A percentile compares a stretch with the other conserved stretches of the same genome.
phyloP scores from a whole-genome alignment of 306 rosid genomes.

The Trifolium repens region DNA sequence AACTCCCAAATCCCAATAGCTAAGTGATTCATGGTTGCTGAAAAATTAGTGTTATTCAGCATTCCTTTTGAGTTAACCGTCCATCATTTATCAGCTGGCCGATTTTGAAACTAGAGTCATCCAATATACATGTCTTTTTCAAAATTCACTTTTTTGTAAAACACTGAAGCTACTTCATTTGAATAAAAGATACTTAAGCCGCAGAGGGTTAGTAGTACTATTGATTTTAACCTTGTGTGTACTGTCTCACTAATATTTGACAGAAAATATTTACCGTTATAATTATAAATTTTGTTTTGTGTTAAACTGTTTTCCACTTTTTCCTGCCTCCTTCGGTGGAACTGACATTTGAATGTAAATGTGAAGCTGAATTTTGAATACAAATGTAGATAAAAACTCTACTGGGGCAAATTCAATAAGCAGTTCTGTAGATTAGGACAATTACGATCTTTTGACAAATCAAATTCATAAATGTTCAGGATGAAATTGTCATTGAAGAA shows the following conservation, averaged over 20 bases:
- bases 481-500: slow-evolving; percentile 71
- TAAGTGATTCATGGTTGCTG: background rate
- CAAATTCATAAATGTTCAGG: slow-evolving; percentile 56
- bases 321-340: background rate
- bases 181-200: background rate
- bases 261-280: background rate
- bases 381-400: background rate
- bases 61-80: slow-evolving; percentile 21
- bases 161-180: slow-evolving; percentile 7
- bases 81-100: slow-evolving; percentile 13
- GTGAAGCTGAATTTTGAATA: slow-evolving; percentile 13
- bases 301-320: slow-evolving; percentile 18
- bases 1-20: slow-evolving; percentile 22
- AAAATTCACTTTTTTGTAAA: slow-evolving; percentile 9
- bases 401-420: background rate
- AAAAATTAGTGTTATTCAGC: background rate
- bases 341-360: slow-evolving; percentile 4
- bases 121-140: background rate
- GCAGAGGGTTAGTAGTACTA: background rate
- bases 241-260: slow-evolving; percentile 12
- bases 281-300: background rate
- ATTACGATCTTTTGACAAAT: slow-evolving; percentile 4
- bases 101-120: slow-evolving; percentile 10
- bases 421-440: background rate
- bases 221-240: background rate